A percentile compares a stretch with the other conserved stretches of the same genome.
phyloP scores from a whole-genome alignment of 192 early-diverging fungal species.

The Coemansia brasiliensis region DNA sequence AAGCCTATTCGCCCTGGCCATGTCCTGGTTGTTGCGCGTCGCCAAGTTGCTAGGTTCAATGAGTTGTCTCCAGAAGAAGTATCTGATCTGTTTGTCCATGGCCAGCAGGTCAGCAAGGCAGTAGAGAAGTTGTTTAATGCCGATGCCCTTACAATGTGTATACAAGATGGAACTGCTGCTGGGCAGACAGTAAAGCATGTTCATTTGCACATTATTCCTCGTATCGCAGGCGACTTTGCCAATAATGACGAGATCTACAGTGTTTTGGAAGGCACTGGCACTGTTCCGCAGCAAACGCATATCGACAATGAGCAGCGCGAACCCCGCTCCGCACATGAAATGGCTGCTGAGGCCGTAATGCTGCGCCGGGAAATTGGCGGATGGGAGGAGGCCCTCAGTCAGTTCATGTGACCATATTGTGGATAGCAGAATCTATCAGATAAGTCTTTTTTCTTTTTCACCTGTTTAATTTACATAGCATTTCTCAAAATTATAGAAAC shows the following conservation, averaged over 20 bases:
- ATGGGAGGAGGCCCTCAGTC: background rate
- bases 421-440: background rate
- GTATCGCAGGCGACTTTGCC: conserved; percentile 72
- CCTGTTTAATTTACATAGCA: background rate
- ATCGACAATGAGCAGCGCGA: conserved; percentile 72
- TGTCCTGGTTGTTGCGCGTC: conserved; percentile 76
- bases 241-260: conserved; percentile 89
- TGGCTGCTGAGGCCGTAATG: conserved; percentile 58
- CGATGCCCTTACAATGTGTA: conserved; percentile 73
- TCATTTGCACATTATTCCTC: conserved; percentile 90
- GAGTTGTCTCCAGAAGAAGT: conserved; percentile 82
- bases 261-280: conserved; percentile 63
- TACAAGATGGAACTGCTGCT: conserved; percentile 74
- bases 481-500: background rate
- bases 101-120: conserved; percentile 71
- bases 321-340: conserved; percentile 75
- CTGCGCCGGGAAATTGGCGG: conserved; percentile 33
- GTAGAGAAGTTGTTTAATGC: conserved; percentile 74
- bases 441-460: background rate
- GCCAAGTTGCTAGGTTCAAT: conserved; percentile 68
- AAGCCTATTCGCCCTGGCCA: conserved; percentile 84
- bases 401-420: conserved; percentile 3
- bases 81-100: conserved; percentile 76
- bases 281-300: conserved; percentile 4
- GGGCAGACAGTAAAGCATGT: conserved; percentile 87